Conservation (phyloP, 106 monocot species). For the Posidonia australis region DNA sequence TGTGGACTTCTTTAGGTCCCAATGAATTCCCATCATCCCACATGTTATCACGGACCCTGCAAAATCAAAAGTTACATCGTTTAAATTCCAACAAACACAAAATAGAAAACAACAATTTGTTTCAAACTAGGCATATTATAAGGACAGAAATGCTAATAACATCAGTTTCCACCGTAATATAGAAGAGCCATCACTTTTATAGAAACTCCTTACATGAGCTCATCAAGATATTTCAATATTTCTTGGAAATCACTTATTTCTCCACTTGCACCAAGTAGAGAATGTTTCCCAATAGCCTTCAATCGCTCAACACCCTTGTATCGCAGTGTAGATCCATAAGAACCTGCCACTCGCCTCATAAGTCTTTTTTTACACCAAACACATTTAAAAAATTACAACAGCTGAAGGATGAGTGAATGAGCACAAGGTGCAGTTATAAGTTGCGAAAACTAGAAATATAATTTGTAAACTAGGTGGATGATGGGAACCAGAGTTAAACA, state of each 20-base stretch:
- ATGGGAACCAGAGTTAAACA: too few relatives aligned
- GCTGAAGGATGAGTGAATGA: neutral
- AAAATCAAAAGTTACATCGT: neutral
- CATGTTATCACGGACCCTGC: conserved; percentile 74
- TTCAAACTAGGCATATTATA: neutral
- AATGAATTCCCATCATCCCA: conserved; percentile 92
- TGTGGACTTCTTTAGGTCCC: conserved; percentile 85
- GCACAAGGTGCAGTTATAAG: neutral
- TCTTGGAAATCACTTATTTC: conserved; percentile 91
- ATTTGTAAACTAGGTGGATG: neutral
- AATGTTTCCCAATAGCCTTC: conserved; percentile 69
- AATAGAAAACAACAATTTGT: too few relatives aligned
- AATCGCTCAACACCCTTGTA: conserved; percentile 80
- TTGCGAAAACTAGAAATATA: neutral
- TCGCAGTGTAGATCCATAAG: conserved; percentile 81
- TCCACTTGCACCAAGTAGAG: conserved; percentile 82
- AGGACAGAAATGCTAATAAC: neutral
- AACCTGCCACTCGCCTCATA: conserved; percentile 22
- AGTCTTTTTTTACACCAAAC: too few relatives aligned
- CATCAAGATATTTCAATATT: conserved; percentile 73
- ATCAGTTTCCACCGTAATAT: neutral
- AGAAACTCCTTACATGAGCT: conserved; percentile 48
- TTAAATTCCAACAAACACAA: neutral
- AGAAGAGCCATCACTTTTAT: conserved; percentile 4
- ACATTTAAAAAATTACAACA: neutral